Evolutionary conservation across 2,329 filamentous ascomycete genomes (phyloP), one percentile per base, ranked within the genome.

Genomic region (Alternaria viburni): DNA sequence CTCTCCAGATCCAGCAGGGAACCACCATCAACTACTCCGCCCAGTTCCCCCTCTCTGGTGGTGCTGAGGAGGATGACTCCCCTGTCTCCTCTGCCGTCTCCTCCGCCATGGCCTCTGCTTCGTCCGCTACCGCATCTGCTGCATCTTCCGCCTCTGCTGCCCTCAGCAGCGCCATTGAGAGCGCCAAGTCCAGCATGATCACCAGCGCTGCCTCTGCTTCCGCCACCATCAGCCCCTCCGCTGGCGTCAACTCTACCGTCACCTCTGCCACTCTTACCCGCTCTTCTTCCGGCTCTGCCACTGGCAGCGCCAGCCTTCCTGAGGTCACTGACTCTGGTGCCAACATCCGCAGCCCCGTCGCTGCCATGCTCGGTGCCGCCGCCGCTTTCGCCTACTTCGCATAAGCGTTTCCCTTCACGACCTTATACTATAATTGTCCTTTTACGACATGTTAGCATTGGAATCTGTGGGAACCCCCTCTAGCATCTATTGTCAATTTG

Each of bases 1-100:
- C 88, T 58, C 83, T 90, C 61, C 78, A 88, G 75, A 88, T 90
- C 78, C 74, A 71, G 13, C 87, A 89, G 73, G 84, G 81, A 62
- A 78, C 73, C 44, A 66, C 80, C 52, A 72, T 81, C 75, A 90
- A 90, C 81, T 89, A 88, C 80, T 86, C 83, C 49, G 85, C 83
- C 47, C 82, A 82, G 28, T 82, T 89, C 74, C 46, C 58, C 50
- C 78, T 74, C 68, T 77, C 69, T 75, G 79, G 63, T 71, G 77
- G 65, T 62, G 73, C 68, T 59, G 76, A 57, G 64, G 30, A 55
- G 6, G 47, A 46, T 66, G 62, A 64, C 28, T 43, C 61, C 62
- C 75, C 58, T 56, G 54, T 55, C 21, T 68, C 69, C n/a, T 76
- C 68, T 15, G 64, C 66, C 26, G 28, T 49, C 47, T 74, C 71